Base-by-base conservation (phyloP, 169 alveolate species). In the Plasmodium ovale region DNA sequence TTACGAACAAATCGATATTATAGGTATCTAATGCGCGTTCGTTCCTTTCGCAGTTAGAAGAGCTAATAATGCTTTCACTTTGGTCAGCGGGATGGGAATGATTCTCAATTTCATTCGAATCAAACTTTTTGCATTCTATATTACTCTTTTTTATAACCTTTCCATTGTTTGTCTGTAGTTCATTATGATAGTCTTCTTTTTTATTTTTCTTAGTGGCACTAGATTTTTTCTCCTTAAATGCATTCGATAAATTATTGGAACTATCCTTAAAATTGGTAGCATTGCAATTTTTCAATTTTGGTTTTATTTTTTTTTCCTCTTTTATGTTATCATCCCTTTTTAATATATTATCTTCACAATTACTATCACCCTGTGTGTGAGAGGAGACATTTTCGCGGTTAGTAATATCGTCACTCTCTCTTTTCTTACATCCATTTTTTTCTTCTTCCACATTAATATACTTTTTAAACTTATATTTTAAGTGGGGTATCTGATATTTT, bases 401-500 rank as follows among this genome's bases (percentile, higher is more conserved):
- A 47, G 16, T 47, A 47, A 21, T 5, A 47, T 47, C 12, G 16
- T 47, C 16, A 19, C 0, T 67, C 19, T 42, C 31, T 39, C 62
- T 47, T 21, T 77, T 60, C 12, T 19, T 74, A 25, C 29, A 14
- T n/a, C 14, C 12, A 27, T 77, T 77, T 21, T 54, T 60, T 12
- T 62, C 88, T 31, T 60, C 69, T n/a, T 44, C 35, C 16, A 64
- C 14, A 54, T 42, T 23, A 14, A 49, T 37, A 29, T 77, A 77
- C 37, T 53, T 77, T 49, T 77, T 77, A 35, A 77, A 77, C 4
- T 77, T 77, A 62, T 77, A 77, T 49, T 77, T 77, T 39, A 77
- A n/a, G n/a, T 77, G 65, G 19, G 88, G 88, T 60, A 77, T 77
- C 9, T 77, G 88, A 1, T 44, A 19, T 53, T 77, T 77, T n/a